Base-by-base conservation (phyloP, 768 basidiomycete genomes). In the Mycena haematopus region DNA sequence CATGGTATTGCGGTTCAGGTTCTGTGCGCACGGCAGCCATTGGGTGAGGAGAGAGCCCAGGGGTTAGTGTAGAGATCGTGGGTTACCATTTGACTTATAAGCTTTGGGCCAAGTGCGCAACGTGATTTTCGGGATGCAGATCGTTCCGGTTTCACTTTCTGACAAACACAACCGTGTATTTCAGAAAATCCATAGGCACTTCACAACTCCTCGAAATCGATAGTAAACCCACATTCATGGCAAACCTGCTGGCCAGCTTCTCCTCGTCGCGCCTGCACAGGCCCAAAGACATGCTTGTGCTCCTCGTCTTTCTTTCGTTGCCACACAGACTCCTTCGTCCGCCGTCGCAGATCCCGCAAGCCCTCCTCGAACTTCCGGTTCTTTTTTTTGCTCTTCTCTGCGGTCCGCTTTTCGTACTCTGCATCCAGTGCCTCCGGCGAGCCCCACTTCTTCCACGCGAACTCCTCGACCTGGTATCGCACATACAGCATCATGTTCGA, bases 401-500 rank as follows among this genome's bases (percentile, higher is more conserved):
- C 82, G 55, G 84, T 84, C 55, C 96, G 84, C 35, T 83, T 81
- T 68, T 92, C 89, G 74, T 88, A 99, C 72, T 98, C 96, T 7
- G 82, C 84, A 70, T 99, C 96, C 51, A 99, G 75, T 11, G 87
- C 93, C 73, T 97, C 95, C 10, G 93, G 84, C 1, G 94, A 92
- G 0, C 95, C 96, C 97, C 97, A 99, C 76, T 99, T 99, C 73
- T 92, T 89, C 91, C 90, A 97, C 6, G 97, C 96, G 75, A 96
- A 98, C 47, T 89, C 92, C 74, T 99, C 97, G 2, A 97, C 93
- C 74, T 99, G 96, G 71, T 80, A 90, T 35, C 97, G 88, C 6
- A 98, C 81, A 77, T 92, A 99, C 22, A 99, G 83, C 97, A 99
- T 99, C 97, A 99, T 99, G 80, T 99, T 99, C 36, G 92, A 92